Base-by-base conservation (phyloP, 176 grass and related monocot genomes). In the Aegilops speltoides region DNA sequence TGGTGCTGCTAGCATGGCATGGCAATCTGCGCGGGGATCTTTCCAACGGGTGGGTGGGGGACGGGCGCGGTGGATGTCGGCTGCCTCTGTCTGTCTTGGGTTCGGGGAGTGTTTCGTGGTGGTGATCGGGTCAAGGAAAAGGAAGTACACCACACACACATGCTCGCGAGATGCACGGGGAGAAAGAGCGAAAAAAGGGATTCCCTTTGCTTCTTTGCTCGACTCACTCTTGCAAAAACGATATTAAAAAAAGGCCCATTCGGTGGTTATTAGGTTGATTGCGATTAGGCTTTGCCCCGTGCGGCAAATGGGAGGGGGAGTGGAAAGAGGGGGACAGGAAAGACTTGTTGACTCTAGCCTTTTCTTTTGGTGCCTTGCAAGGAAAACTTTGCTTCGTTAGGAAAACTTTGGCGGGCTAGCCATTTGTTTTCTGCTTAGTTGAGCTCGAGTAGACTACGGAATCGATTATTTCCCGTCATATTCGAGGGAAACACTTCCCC, bases 31-130 rank as follows among this genome's bases (percentile, higher is more conserved):
- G 1, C 15, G 15, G 73, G 45, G 72, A 77, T 77, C 74, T 32
- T 77, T 54, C 31, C 60, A 50, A 25, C 73, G 71, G 50, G 88
- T 73, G 84, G 72, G 88, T 90, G 83, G 88, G 79, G 15, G 43
- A 64, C 36, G 13, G 79, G 62, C 2, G 62, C 57, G 73, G 73
- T 76, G 85, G 76, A 62, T 86, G 88, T 89, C 83, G 88, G 79
- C 88, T 73, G n/a, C 24, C 33, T 11, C 15, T 48, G 70, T 71
- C 20, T 73, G 46, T 48, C 1, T 41, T 43, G 4, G 41, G 72
- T 14, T 50, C 23, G 15, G 72, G 40, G 71, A 45, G 38, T 72
- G 68, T 40, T 37, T 37, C 7, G 37, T 12, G 41, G 3, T 46
- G 33, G 23, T 37, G 8, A 29, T 64, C 65, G 16, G 71, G 71